A percentile compares a stretch with the other conserved stretches of the same genome.
phyloP scores from a whole-genome alignment of 2,329 filamentous ascomycete species.

The Aspergillus awamori region DNA sequence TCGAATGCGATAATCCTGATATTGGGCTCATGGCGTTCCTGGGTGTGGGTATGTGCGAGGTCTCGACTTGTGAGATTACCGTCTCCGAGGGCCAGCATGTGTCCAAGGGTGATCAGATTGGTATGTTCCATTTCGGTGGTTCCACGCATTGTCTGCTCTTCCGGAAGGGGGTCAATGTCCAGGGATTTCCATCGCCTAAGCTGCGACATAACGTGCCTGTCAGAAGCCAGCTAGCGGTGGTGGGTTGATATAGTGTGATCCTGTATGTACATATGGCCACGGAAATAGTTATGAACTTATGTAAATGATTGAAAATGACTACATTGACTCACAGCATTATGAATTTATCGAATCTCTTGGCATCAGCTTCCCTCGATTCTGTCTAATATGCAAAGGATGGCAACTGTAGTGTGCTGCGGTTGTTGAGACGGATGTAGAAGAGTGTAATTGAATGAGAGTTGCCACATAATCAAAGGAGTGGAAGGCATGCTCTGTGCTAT shows the following conservation, averaged over 20 bases:
- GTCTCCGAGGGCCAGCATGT: conserved; percentile 67
- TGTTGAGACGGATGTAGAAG: too few species aligned
- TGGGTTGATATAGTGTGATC: background rate
- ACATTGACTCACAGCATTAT: too few species aligned
- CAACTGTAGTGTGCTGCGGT: too few species aligned
- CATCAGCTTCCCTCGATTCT: too few species aligned
- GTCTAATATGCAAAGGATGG: too few species aligned
- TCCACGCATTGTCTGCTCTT: conserved; percentile 71
- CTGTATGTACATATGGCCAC: background rate
- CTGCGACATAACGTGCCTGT: conserved; percentile 32
- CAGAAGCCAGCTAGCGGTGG: conserved; percentile 27
- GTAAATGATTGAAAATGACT: too few species aligned
- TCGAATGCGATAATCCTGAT: conserved; percentile 67
- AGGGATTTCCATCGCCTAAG: conserved; percentile 31
- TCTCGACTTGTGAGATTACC: conserved; percentile 71
- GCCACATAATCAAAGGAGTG: too few species aligned
- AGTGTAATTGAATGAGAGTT: too few species aligned
- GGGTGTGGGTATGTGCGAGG: conserved; percentile 75
- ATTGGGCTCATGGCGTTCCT: conserved; percentile 73
- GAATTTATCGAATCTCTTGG: too few species aligned
- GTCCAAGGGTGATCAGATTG: conserved; percentile 70
- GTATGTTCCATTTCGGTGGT: conserved; percentile 83
- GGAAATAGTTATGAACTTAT: too few species aligned
- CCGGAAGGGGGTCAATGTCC: conserved; percentile 34
- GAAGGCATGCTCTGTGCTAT: too few species aligned